Evolutionary conservation across 2,329 filamentous ascomycete species (phyloP).

Genomic region (Diplocarpon mali): DNA sequence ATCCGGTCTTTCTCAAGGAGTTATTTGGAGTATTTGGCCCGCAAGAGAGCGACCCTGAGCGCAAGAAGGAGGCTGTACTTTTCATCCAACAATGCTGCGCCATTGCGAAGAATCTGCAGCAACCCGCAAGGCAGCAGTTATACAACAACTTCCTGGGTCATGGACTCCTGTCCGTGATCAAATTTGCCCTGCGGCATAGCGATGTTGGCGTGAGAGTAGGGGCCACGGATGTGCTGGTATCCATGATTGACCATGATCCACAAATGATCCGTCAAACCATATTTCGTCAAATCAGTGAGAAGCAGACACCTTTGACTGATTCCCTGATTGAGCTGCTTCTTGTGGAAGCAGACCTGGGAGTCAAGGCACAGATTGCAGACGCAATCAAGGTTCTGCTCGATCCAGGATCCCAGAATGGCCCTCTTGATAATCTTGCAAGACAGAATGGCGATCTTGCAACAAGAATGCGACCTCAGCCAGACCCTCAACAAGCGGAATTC

Average conservation of each 20-base stretch:
- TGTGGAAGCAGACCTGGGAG: conserved; percentile 82
- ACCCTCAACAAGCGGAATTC: conserved; percentile 75
- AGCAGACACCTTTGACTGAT: conserved; percentile 76
- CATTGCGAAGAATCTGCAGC: conserved; percentile 90
- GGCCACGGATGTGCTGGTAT: conserved; percentile 85
- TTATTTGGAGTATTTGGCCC: conserved; percentile 77
- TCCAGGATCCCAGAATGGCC: conserved; percentile 47
- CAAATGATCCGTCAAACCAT: conserved; percentile 90
- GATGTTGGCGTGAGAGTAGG: conserved; percentile 82
- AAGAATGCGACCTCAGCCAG: conserved; percentile 47
- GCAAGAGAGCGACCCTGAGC: conserved; percentile 50
- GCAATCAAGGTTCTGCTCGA: conserved; percentile 90
- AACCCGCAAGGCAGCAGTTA: conserved; percentile 64
- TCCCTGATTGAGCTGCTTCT: conserved; percentile 85
- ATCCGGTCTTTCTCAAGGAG: conserved; percentile 66
- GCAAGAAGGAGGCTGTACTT: conserved; percentile 86
- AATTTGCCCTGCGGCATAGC: conserved; percentile 76
- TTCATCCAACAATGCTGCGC: conserved; percentile 95
- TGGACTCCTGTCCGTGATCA: conserved; percentile 80
- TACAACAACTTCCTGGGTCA: conserved; percentile 86
- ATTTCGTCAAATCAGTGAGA: conserved; percentile 82
- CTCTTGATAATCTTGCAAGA: conserved; percentile 50
- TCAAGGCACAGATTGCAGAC: conserved; percentile 92
- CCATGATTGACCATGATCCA: conserved; percentile 91
- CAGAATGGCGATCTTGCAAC: conserved; percentile 57